phyloP scores from a whole-genome alignment of 2,329 filamentous ascomycete species.

The Diaporthe australafricana region DNA sequence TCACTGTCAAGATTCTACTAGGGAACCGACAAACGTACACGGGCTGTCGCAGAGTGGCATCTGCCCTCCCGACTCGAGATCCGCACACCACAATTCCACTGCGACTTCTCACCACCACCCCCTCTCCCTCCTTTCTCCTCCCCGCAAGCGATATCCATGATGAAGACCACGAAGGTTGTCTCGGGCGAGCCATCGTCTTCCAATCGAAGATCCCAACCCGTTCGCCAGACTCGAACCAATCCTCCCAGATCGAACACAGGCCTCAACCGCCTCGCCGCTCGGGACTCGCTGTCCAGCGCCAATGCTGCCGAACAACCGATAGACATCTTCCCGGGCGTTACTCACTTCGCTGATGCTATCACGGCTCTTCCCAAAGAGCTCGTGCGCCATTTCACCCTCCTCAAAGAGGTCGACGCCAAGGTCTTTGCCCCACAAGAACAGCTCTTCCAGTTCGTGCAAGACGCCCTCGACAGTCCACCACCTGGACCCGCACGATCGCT shows the following conservation, averaged over 20 bases:
- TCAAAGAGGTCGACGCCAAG: slow-evolving; percentile 98
- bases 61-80: slow-evolving; percentile 26
- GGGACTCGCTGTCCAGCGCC: slow-evolving; percentile 59
- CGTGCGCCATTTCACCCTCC: slow-evolving; percentile 91
- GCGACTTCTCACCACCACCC: slow-evolving; percentile 16
- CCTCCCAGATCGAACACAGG: slow-evolving; percentile 67
- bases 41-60: slow-evolving; percentile 21
- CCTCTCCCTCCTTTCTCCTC: slow-evolving; percentile 32
- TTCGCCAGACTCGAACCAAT: slow-evolving; percentile 74
- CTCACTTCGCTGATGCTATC: slow-evolving; percentile 90
- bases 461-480: slow-evolving; percentile 65
- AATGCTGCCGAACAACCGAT: slow-evolving; percentile 67
- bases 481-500: slow-evolving; percentile 56
- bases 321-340: slow-evolving; percentile 75
- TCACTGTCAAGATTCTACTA: slow-evolving; percentile 8
- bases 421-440: slow-evolving; percentile 89
- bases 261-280: slow-evolving; percentile 55
- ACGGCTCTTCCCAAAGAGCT: slow-evolving; percentile 94
- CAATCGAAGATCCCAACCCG: slow-evolving; percentile 71
- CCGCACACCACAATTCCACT: slow-evolving; percentile 14
- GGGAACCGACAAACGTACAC: slow-evolving; percentile 8
- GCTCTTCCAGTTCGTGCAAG: slow-evolving; percentile 79
- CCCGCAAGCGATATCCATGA: slow-evolving; percentile 45
- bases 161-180: slow-evolving; percentile 67
- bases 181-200: slow-evolving; percentile 55